Percentiles rank a stretch among this genome's conserved stretches.
Evolutionary conservation across 2,329 filamentous ascomycete species (phyloP).

Genomic region (Aspergillus sp.): DNA sequence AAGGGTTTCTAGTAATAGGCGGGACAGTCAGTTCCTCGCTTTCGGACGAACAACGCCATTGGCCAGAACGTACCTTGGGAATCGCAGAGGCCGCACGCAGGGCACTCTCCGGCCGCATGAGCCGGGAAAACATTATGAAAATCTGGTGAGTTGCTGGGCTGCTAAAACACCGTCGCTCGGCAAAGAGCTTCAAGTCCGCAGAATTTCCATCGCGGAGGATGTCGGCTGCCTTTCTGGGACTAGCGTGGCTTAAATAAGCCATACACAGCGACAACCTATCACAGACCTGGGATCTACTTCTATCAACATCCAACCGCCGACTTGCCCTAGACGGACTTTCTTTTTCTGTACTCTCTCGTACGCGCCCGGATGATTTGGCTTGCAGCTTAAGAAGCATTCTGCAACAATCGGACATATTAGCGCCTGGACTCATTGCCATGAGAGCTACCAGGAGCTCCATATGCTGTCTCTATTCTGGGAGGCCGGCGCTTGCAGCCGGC

Average conservation of each 20-base stretch:
- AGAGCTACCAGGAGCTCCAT: conserved; percentile 18
- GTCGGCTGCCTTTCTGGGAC: conserved; percentile 16
- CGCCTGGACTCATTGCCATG: conserved; percentile 10
- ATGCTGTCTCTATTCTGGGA: conserved; percentile 19
- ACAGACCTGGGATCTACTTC: conserved; percentile 14
- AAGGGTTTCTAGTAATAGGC: conserved; percentile 23
- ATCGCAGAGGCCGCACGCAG: conserved; percentile 36
- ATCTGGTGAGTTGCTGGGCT: background rate
- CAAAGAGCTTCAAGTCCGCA: conserved; percentile 18
- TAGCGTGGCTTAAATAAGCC: conserved; percentile 23
- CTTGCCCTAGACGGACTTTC: background rate
- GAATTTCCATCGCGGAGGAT: conserved; percentile 27
- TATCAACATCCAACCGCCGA: background rate
- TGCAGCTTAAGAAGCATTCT: background rate
- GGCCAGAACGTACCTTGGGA: conserved; percentile 25
- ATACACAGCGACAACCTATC: conserved; percentile 18
- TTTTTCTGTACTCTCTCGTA: background rate
- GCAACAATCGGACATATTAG: background rate
- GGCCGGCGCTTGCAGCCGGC: conserved; percentile 22
- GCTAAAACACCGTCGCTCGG: conserved; percentile 7
- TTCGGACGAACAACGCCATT: conserved; percentile 3
- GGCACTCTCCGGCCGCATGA: conserved; percentile 38
- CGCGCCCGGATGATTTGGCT: conserved; percentile 5
- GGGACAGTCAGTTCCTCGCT: conserved; percentile 14
- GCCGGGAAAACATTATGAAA: conserved; percentile 37